Conservation (phyloP, 2,329 filamentous ascomycete genomes). For the Huntiella savannae region DNA sequence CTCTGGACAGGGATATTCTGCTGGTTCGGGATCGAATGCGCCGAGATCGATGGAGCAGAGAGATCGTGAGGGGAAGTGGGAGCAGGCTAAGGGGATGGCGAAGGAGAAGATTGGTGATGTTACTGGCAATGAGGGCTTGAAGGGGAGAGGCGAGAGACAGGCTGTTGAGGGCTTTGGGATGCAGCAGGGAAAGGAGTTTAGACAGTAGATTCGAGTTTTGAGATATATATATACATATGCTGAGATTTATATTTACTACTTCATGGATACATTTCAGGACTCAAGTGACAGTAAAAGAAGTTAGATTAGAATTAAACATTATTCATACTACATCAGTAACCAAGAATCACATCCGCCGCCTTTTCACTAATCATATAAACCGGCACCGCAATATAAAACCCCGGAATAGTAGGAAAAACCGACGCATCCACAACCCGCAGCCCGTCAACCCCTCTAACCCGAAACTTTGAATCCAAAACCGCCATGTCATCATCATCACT, state of each 20-base stretch:
- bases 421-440: conserved; percentile 44
- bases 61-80: conserved; percentile 47
- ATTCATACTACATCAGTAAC: background rate
- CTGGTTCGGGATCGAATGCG: too few relatives aligned
- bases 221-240: background rate
- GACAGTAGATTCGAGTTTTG: background rate
- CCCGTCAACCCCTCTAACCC: conserved; percentile 33
- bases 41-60: too few relatives aligned
- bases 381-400: conserved; percentile 28
- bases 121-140: conserved; percentile 42
- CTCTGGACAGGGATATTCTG: conserved; percentile 37
- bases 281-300: background rate
- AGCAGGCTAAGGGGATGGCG: conserved; percentile 72
- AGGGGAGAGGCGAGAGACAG: too few relatives aligned
- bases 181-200: background rate
- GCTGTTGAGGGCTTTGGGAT: background rate
- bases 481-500: conserved; percentile 32
- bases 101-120: conserved; percentile 68
- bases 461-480: conserved; percentile 37
- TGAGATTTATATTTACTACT: background rate
- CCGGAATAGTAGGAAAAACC: conserved; percentile 32
- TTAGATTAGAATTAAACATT: background rate
- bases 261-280: background rate
- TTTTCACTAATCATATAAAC: conserved; percentile 42
- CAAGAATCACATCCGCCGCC: conserved; percentile 27